Base-by-base conservation (phyloP, 139 green algal species). In the Tetraselmis striata region DNA sequence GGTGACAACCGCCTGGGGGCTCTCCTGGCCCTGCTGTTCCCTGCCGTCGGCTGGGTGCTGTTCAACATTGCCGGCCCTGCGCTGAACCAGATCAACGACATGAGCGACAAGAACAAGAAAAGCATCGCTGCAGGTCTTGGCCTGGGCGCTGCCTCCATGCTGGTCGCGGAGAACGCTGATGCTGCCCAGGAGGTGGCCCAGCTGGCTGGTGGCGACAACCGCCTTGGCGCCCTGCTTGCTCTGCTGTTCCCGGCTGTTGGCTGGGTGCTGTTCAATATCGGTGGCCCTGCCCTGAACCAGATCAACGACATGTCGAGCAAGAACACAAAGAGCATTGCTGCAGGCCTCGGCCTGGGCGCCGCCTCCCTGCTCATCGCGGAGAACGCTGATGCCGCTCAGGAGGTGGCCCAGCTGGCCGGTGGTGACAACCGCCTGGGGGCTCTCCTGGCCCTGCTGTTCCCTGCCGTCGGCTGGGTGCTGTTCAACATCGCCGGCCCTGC, bases 381-480 rank as follows among this genome's bases (percentile, higher is more conserved):
- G 76, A 81, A 88, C 76, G 90, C 92, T 18, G 79, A 93, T 28
- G 93, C 93, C 23, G 90, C 91, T 0, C 88, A 86, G 59, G 92
- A 98, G 87, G 59, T 97, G 23, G 85, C 87, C 1, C 81, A 92
- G 59, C 77, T 97, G 27, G 94, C 94, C 29, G 84, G 31, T 75
- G 84, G 79, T 59, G 80, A 85, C 74, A 45, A 77, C 45, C 79
- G 76, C 45, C 27, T 82, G 79, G 79, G 45, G 28, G 79, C 29
- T 90, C 85, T 88, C 75, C 87, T 96, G 84, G 32, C 74, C 18
- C 84, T 84, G 5, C 86, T 94, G 31, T 90, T 95, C 78, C 89
- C 88, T 2, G 89, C 88, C 1, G 32, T 92, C 2, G 89, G 88
- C 74, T 92, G 89, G 89, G 89, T 92, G 67, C 58, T 84, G 0